Percentiles rank a stretch among this genome's conserved stretches.
Conservation (phyloP, 2,329 filamentous ascomycete species). For the Trichoderma sp. region DNA sequence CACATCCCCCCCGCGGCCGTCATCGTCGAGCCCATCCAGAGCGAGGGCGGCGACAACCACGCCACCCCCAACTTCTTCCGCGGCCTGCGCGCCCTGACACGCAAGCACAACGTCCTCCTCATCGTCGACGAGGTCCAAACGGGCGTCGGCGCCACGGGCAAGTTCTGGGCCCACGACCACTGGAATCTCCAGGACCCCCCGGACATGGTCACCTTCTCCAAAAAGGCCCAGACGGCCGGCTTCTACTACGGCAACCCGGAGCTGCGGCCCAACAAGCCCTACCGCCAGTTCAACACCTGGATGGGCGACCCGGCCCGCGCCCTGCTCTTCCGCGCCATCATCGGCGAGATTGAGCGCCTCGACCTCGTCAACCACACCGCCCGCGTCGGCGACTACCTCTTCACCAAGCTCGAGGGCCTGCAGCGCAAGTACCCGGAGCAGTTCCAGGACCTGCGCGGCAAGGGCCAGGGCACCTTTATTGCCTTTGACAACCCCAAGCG, state of each 20-base stretch:
- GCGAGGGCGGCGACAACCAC: slow-evolving; percentile 93
- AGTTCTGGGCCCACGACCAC: slow-evolving; percentile 97
- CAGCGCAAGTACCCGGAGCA: slow-evolving; percentile 69
- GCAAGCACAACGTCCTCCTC: slow-evolving; percentile 73
- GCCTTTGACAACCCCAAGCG: slow-evolving; percentile 82
- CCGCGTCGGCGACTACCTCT: slow-evolving; percentile 76
- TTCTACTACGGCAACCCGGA: slow-evolving; percentile 85
- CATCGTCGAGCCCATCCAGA: slow-evolving; percentile 87
- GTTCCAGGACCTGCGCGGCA: slow-evolving; percentile 80
- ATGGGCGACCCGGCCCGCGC: slow-evolving; percentile 89
- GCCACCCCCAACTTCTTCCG: slow-evolving; percentile 85
- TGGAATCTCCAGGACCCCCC: slow-evolving; percentile 78
- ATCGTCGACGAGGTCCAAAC: slow-evolving; percentile 96
- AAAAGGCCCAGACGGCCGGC: slow-evolving; percentile 91
- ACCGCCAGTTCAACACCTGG: slow-evolving; percentile 97
- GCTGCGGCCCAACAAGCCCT: slow-evolving; percentile 85
- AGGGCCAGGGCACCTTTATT: slow-evolving; percentile 88
- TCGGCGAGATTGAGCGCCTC: slow-evolving; percentile 73
- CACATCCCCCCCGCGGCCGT: slow-evolving; percentile 78
- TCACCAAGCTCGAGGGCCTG: slow-evolving; percentile 64
- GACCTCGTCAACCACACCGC: slow-evolving; percentile 80
- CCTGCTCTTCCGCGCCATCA: slow-evolving; percentile 81
- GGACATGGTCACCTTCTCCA: slow-evolving; percentile 93
- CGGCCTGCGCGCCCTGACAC: slow-evolving; percentile 75
- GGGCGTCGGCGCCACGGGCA: slow-evolving; percentile 85